Evolutionary conservation across 2,329 filamentous ascomycete species (phyloP).

Genomic region (Hymenoscyphus infarciens): DNA sequence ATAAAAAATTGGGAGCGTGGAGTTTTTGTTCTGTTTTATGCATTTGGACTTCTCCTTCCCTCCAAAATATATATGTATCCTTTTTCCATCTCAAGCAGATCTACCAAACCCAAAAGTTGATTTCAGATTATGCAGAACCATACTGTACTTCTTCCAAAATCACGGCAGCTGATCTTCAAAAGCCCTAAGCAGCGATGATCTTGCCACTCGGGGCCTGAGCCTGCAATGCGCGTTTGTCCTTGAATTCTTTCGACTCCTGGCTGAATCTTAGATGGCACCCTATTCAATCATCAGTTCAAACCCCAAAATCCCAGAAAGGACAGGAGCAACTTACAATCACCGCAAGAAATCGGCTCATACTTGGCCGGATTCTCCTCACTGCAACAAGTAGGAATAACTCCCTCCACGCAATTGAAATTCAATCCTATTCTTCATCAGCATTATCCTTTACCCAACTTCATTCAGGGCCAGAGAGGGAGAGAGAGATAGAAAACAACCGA

Average conservation of each 20-base stretch:
- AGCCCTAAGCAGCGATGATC: conserved; percentile 25
- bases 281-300: conserved; percentile 9
- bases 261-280: conserved; percentile 35
- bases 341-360: conserved; percentile 50
- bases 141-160: neutral
- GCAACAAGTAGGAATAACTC: conserved; percentile 46
- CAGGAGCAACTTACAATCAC: conserved; percentile 38
- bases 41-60: no score
- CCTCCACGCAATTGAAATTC: conserved; percentile 49
- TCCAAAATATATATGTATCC: no score
- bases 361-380: conserved; percentile 45
- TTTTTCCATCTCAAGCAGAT: no score
- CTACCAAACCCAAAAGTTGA: no score
- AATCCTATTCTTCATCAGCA: no score
- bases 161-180: neutral
- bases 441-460: no score
- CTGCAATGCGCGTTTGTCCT: conserved; percentile 21
- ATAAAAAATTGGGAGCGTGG: no score
- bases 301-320: no score
- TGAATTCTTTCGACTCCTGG: conserved; percentile 28
- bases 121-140: no score
- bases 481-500: no score
- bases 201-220: conserved; percentile 30
- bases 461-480: neutral
- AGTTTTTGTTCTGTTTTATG: no score